Evolutionary conservation across 2,329 filamentous ascomycete genomes (phyloP).

Genomic region (Dothideomycetes sp.): DNA sequence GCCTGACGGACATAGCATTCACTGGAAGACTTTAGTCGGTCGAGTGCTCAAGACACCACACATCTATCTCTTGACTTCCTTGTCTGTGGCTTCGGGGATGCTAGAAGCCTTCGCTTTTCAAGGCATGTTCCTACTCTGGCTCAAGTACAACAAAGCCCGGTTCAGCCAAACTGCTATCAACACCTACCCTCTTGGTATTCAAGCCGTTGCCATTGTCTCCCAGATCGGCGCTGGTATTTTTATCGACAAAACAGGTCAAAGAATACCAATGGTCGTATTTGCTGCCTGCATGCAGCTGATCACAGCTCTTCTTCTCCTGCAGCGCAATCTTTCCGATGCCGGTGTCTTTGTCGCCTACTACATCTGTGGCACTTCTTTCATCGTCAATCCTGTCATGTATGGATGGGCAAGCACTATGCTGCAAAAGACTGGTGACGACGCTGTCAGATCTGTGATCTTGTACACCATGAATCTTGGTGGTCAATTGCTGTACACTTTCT

Average conservation of each 20-base stretch:
- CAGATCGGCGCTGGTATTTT: conserved; percentile 30
- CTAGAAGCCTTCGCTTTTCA: conserved; percentile 27
- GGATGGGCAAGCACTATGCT: conserved; percentile 34
- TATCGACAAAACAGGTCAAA: conserved; percentile 29
- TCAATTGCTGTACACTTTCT: conserved; percentile 34
- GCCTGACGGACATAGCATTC: background rate
- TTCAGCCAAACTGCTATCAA: conserved; percentile 36
- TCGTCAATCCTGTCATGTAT: conserved; percentile 32
- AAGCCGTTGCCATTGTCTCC: conserved; percentile 48
- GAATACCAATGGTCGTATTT: conserved; percentile 27
- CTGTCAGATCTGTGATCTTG: conserved; percentile 31
- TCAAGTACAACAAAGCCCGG: conserved; percentile 27
- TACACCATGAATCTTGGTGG: conserved; percentile 35
- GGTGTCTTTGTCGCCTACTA: conserved; percentile 32
- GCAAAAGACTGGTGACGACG: conserved; percentile 33
- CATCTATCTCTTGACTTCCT: conserved; percentile 33
- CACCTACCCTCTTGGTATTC: conserved; percentile 49
- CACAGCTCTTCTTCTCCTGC: conserved; percentile 21
- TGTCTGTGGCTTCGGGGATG: conserved; percentile 29
- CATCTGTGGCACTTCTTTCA: conserved; percentile 31
- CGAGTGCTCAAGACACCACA: conserved; percentile 1
- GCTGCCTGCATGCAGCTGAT: conserved; percentile 28
- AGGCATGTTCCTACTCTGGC: conserved; percentile 25
- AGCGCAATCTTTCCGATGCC: conserved; percentile 24
- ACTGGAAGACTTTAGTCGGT: background rate